Evolutionary conservation across 2,329 filamentous ascomycete genomes (phyloP), one percentile per base, ranked within the genome.

Genomic region (Emergomyces pasteurianus): DNA sequence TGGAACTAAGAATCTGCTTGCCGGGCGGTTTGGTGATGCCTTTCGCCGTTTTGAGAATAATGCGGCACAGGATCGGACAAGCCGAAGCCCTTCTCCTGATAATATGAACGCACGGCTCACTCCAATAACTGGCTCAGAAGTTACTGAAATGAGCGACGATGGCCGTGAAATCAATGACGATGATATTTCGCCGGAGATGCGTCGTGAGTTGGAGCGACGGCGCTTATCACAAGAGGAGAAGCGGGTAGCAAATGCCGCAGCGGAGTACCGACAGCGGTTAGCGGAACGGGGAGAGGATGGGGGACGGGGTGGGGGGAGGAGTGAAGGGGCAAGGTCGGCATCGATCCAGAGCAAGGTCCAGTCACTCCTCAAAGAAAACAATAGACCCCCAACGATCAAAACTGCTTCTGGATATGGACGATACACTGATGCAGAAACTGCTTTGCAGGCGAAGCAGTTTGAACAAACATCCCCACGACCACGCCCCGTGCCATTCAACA

Each of bases 291-390:
- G 81, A n/a, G 74, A 77, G 43, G 75, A 78, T 23, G 79, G 78
- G 50, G 75, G 77, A 31, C 70, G 73, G 9, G 71, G 70, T 28
- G 68, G 68, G 23, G 66, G 72, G 21, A 7, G 73, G 72, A 21
- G 77, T 76, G 18, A 83, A 80, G 60, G 83, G 80, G 73, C 81
- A 75, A 69, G 83, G 80, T 90, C 91, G 21, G 83, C 86, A n/a
- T 89, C 87, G 31, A 99, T 99, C 67, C 91, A 97, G 72, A 91
- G 89, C 70, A 87, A 92, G 65, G 90, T 99, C 60, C 89, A 95
- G 76, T 90, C 84, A 57, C 79, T 97, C 57, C 78, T 99, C 23
- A 57, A 86, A 63, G 92, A 96, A 69, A 90, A 87, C 47, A 84
- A 85, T 67, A 85, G 80, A 65, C 79, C 84, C 5, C 75, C 80